These are phyloP conservation scores for Globisporangium okanoganense DNA, from an alignment of 352 stramenopile species.

Conservation along the genomic window DNA sequence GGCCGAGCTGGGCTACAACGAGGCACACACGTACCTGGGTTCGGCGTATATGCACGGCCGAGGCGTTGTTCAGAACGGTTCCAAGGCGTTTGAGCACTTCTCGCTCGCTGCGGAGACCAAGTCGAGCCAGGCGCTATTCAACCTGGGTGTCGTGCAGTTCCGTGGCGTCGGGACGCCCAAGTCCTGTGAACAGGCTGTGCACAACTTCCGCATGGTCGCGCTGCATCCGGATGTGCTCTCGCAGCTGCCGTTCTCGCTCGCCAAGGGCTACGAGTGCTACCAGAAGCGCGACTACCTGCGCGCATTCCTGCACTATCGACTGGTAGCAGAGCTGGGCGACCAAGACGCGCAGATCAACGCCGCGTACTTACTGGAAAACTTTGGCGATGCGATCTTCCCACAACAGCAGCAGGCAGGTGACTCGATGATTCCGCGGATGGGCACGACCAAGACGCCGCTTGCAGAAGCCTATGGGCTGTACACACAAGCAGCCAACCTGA, in stretches of 20 bases:
- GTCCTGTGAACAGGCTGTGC: conserved; percentile 41
- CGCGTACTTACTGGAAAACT: conserved; percentile 65
- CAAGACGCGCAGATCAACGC: conserved; percentile 67
- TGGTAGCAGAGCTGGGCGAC: conserved; percentile 59
- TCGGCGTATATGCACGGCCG: conserved; percentile 60
- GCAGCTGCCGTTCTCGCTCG: conserved; percentile 55
- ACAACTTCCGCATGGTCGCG: conserved; percentile 64
- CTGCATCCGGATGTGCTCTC: conserved; percentile 44
- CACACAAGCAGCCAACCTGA: conserved; percentile 43
- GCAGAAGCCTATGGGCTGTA: conserved; percentile 53
- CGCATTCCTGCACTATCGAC: conserved; percentile 64
- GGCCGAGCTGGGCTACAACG: conserved; percentile 46
- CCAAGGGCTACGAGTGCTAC: conserved; percentile 66
- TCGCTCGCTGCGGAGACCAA: conserved; percentile 38
- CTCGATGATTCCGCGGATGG: conserved; percentile 24
- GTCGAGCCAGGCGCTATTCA: conserved; percentile 59
- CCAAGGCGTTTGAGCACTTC: conserved; percentile 59
- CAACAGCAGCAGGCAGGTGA: not conserved
- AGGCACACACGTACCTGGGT: conserved; percentile 70
- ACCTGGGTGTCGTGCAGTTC: conserved; percentile 76
- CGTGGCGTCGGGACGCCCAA: conserved; percentile 42
- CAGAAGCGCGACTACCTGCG: conserved; percentile 57
- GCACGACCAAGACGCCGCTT: conserved; percentile 23
- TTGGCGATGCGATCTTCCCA: conserved; percentile 38
- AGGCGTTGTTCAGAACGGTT: conserved; percentile 41